These are phyloP conservation scores for Tylopilus sp. DNA, from an alignment of 768 basidiomycete species.

Conservation along the genomic window DNA sequence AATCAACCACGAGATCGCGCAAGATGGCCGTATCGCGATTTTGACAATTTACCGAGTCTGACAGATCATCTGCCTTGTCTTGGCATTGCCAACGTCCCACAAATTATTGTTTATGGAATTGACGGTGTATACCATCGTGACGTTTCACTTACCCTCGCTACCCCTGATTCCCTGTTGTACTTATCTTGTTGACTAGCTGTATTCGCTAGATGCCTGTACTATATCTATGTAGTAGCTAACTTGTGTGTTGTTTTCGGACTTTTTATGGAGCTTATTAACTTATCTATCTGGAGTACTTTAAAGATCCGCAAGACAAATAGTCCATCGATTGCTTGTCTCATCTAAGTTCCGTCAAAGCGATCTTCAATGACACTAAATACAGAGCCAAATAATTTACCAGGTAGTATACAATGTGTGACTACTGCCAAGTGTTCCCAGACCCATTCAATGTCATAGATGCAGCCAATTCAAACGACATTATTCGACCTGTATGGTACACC, in stretches of 20 bases:
- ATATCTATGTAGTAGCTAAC: slow-evolving; percentile 2
- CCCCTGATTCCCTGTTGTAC: slow-evolving; percentile 1
- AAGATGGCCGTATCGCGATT: slow-evolving; percentile 80
- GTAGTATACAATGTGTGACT: no score
- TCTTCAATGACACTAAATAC: no score
- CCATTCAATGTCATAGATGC: no score
- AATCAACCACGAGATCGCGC: slow-evolving; percentile 76
- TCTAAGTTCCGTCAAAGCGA: no score
- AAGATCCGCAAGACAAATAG: no score
- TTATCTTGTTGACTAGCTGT: slow-evolving; percentile 8
- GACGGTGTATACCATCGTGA: slow-evolving; percentile 15
- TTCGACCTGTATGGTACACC: no score
- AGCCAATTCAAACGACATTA: no score
- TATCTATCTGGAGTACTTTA: no score
- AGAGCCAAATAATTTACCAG: no score
- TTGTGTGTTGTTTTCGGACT: neutral
- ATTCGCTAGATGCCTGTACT: neutral
- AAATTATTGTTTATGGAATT: neutral
- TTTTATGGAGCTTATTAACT: no score
- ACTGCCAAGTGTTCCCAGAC: no score
- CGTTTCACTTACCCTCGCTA: slow-evolving; percentile 1
- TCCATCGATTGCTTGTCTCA: no score
- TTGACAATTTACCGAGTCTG: slow-evolving; percentile 59
- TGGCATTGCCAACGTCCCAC: neutral
- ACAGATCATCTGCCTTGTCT: slow-evolving; percentile 1